Evolutionary conservation across 441 rosid species (phyloP).

Genomic region (Euphorbia corollata): DNA sequence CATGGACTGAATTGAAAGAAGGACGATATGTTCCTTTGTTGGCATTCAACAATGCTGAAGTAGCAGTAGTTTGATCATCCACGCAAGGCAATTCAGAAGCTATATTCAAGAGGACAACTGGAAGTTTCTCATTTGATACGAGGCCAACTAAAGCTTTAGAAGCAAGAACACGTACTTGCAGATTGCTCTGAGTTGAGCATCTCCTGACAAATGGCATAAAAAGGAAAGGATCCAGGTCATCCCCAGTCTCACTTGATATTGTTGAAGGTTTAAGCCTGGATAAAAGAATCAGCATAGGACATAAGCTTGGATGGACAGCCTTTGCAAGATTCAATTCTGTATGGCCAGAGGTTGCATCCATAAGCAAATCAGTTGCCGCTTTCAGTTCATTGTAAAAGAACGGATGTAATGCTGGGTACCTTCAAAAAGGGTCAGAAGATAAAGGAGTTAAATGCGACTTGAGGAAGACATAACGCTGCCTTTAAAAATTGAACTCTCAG

Average conservation of each 20-base stretch:
- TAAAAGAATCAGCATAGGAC: constrained; percentile 86
- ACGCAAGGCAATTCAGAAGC: constrained; percentile 60
- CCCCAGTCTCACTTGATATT: constrained; percentile 78
- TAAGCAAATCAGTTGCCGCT: constrained; percentile 66
- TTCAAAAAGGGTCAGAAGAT: constrained; percentile 24
- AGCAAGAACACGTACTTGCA: constrained; percentile 84
- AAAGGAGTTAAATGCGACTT: constrained; percentile 14
- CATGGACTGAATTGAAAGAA: constrained; percentile 71
- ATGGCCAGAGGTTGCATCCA: constrained; percentile 38
- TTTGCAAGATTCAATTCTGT: constrained; percentile 57
- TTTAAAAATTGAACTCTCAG: not conserved
- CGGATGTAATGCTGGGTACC: constrained; percentile 86
- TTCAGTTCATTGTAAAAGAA: constrained; percentile 67
- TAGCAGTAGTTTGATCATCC: constrained; percentile 18
- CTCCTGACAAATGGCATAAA: constrained; percentile 88
- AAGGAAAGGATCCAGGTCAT: constrained; percentile 82
- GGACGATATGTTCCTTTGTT: constrained; percentile 25
- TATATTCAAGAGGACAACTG: constrained; percentile 46
- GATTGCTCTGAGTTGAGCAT: constrained; percentile 86
- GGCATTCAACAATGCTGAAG: constrained; percentile 13
- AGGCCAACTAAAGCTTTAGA: constrained; percentile 89
- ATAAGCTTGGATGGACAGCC: constrained; percentile 89
- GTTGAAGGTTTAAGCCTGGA: constrained; percentile 96
- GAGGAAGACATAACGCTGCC: constrained; percentile 11
- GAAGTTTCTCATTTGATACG: constrained; percentile 88